Evolutionary conservation across 208 protist genomes (phyloP), one percentile per base, ranked within the genome.

Genomic region (Acanthamoeba sp.): DNA sequence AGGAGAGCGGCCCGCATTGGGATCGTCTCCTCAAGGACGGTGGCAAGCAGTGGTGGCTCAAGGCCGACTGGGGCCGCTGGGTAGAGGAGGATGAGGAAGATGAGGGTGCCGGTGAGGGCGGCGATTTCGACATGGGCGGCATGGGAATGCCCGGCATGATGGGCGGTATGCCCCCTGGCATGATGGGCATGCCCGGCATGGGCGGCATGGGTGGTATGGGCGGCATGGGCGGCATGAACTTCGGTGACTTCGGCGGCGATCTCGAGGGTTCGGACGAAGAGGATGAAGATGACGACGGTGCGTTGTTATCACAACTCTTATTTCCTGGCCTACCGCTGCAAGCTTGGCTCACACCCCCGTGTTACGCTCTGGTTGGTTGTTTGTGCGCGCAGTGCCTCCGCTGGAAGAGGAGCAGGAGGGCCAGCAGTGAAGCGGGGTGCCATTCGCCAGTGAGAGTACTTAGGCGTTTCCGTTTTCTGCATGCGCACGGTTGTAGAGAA

Each of bases 41-140:
- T 32, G 66, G 80, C 50, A 94, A 94, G 82, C 52, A 73, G 22
- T 69, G 88, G 80, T 94, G 71, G 80, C 80, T 94, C 80, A 94
- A 94, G 80, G 69, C 80, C 59, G 93, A 94, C 93, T 94, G 80
- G 80, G 38, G 71, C 48, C 59, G 71, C 38, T 94, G 93, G 93
- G 66, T 82, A 12, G 93, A 94, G 38, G 93, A 94, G 24, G 93
- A 94, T 42, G 93, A 94, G 55, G 93, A 94, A n/a, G 93, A 94
- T 20, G 93, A 94, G 48, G 80, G 36, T 27, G 29, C 12, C 20
- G 57, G 45, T 38, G n/a, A n/a, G 20, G 80, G 80, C 16, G 80
- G 42, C 80, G 29, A 52, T 45, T 40, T 55, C 45, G 80, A 59
- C 59, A 78, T 78, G 48, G 52, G 48, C 52, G 59, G 89, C 69